Conservation (phyloP, 2,329 filamentous ascomycete species). For the Berkeleyomyces rouxiae region DNA sequence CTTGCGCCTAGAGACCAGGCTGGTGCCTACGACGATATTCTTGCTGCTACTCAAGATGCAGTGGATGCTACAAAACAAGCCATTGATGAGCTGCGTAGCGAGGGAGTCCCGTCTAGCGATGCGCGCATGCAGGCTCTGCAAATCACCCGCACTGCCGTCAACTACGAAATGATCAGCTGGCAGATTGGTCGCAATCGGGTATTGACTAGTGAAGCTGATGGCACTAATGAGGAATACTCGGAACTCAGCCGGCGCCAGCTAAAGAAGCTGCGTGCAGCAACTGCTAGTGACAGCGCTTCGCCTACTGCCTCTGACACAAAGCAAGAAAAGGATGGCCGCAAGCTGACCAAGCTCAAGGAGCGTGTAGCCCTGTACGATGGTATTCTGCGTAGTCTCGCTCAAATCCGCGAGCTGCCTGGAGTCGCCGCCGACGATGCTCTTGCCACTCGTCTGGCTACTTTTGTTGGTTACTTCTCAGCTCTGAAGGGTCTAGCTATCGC, state of each 20-base stretch:
- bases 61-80: conserved; percentile 86
- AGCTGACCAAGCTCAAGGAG: conserved; percentile 67
- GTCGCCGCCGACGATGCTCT: conserved; percentile 71
- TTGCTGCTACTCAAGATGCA: conserved; percentile 81
- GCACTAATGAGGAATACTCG: conserved; percentile 40
- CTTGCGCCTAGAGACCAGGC: conserved; percentile 50
- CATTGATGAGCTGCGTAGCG: conserved; percentile 73
- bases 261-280: conserved; percentile 29
- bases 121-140: conserved; percentile 80
- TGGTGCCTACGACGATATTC: conserved; percentile 76
- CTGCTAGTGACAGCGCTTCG: conserved; percentile 18
- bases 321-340: conserved; percentile 55
- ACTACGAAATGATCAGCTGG: conserved; percentile 89
- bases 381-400: conserved; percentile 76
- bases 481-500: conserved; percentile 77
- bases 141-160: conserved; percentile 81
- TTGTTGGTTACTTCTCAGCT: conserved; percentile 69
- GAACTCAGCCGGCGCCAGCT: conserved; percentile 29
- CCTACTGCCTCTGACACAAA: neutral
- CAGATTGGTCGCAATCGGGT: conserved; percentile 84
- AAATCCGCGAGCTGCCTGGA: conserved; percentile 75
- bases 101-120: conserved; percentile 73
- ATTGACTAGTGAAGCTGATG: conserved; percentile 68
- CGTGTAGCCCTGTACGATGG: conserved; percentile 82
- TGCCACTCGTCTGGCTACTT: conserved; percentile 59